Base-by-base conservation (phyloP, 192 early-diverging fungal species). In the Mortierella hygrophila region DNA sequence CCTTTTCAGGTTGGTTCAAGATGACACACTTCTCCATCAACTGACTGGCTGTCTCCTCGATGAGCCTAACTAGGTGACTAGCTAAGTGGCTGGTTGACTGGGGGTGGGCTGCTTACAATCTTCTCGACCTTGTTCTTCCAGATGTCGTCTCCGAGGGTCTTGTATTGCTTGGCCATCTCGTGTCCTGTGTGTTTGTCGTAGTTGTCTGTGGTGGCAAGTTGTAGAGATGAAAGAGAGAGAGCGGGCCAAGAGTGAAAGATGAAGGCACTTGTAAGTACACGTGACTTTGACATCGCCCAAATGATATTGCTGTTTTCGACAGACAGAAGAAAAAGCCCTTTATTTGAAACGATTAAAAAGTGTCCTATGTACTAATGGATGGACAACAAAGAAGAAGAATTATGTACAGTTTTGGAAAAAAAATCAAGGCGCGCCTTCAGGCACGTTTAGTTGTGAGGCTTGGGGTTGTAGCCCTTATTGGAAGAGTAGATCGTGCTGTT, bases 41-140 rank as follows among this genome's bases (percentile, higher is more conserved):
- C 60, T 32, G 60, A 11, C 29, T 16, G 60, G 1, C 8, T 65
- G 29, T 29, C 13, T 26, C 26, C 10, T 32, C 32, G 29, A 26
- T 41, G 54, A 38, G 35, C 46, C 32, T 63, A 29, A 2, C 35
- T 60, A n/a, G 21, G 21, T 49, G 13, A 8, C n/a, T 35, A 16
- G 18, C 49, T 52, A 32, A 47, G 26, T 29, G 9, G 20, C 18
- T n/a, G 68, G n/a, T 4, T 4, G 32, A 20, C 38, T 40, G 38
- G 41, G 18, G 32, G 11, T 70, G 20, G n/a, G 16, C 16, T 70
- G 88, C 91, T 89, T 90, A 97, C 97, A 90, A 98, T 97, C 90
- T 98, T 99, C 80, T 99, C 98, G 38, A 97, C 94, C 70, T 93
- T 94, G 82, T 93, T 95, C 84, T 97, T 98, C 97, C 97, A 99